Evolutionary conservation across 352 stramenopile species (phyloP).

Genomic region (Pythium monospermum): DNA sequence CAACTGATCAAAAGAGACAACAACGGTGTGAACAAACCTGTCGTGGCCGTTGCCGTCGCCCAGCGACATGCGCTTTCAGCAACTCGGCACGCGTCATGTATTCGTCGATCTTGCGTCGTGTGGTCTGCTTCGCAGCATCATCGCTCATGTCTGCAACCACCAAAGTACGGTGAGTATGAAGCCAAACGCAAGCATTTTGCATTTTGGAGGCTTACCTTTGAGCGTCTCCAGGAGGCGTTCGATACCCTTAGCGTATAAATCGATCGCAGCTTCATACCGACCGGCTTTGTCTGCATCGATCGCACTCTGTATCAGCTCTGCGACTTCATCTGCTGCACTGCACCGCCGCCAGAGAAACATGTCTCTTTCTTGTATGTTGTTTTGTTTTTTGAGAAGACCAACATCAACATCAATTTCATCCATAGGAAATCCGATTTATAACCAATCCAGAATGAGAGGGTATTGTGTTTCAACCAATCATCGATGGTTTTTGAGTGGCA

Average conservation of each 20-base stretch:
- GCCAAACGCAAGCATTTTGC: background rate
- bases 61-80: slow-evolving; percentile 34
- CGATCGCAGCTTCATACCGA: slow-evolving; percentile 45
- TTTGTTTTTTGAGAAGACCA: slow-evolving; percentile 8
- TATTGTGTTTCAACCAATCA: slow-evolving; percentile 12
- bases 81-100: slow-evolving; percentile 78
- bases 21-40: no score
- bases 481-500: slow-evolving; percentile 8
- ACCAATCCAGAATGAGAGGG: background rate
- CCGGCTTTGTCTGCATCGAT: slow-evolving; percentile 47
- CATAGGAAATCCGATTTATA: no score
- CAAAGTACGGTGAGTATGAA: no score
- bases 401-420: slow-evolving; percentile 14
- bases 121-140: slow-evolving; percentile 28
- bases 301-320: slow-evolving; percentile 44
- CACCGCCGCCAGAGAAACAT: slow-evolving; percentile 46
- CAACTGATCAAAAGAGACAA: no score
- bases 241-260: slow-evolving; percentile 68
- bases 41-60: slow-evolving; percentile 15
- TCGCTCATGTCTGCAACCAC: slow-evolving; percentile 31
- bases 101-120: slow-evolving; percentile 58
- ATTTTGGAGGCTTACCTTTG: slow-evolving; percentile 35
- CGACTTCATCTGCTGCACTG: slow-evolving; percentile 36
- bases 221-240: slow-evolving; percentile 68
- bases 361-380: background rate